Evolutionary conservation across 768 basidiomycete species (phyloP), one percentile per base, ranked within the genome.

Genomic region (Psilocybe sp.): DNA sequence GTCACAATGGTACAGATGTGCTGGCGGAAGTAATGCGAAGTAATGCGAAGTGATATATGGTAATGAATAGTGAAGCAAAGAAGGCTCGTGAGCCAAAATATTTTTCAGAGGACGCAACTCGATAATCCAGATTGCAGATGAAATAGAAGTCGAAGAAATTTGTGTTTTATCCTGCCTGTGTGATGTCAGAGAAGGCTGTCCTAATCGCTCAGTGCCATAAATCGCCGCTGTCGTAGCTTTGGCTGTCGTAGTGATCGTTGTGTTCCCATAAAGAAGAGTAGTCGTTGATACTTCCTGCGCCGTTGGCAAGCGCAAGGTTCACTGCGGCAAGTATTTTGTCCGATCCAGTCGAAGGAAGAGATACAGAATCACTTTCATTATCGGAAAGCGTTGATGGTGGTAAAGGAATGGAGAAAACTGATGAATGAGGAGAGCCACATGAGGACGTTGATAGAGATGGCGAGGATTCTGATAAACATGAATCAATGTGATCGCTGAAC

Each of bases 201-300:
- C 43, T 6, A 3, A 38, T 13, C 10, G 3, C 14, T 49, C 54
- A 64, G 39, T 56, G 52, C 64, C 64, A 65, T 42, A 65, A 38
- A 44, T 64, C 61, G 9, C 61, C 60, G 40, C 54, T 45, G 44
- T 62, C 58, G 39, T 52, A 45, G 28, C 40, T 47, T 39, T 55
- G 72, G 3, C 40, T 42, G 14, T 52, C 33, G 41, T 57, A 54
- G 44, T 48, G 47, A 35, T 53, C 55, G 41, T 60, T 52, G 52
- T 57, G 56, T 18, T 51, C 47, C 46, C 52, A 55, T 32, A 63
- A 41, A 28, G 56, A 53, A 39, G 57, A 58, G 40, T 65, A 67
- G 43, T 67, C 62, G 39, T 46, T 60, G 46, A 67, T 61, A 53
- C 63, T 57, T 11, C 65, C 64, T 35, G 65, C 62, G 15, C 65